Conservation (phyloP, 1,284 basidiomycete species). For the Uromyces viciae-fabae region DNA sequence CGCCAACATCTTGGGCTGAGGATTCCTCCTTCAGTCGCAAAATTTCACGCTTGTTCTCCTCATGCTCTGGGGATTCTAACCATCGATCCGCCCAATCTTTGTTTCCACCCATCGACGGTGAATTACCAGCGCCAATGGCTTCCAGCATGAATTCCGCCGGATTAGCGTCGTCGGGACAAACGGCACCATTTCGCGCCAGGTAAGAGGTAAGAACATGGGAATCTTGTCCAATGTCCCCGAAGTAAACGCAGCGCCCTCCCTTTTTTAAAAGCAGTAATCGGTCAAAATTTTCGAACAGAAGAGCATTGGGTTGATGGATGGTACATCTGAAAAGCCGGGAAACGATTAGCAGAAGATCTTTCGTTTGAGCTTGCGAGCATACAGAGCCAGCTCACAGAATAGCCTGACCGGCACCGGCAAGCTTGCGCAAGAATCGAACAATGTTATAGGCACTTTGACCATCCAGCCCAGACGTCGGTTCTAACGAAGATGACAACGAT, state of each 20-base stretch:
- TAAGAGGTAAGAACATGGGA: conserved; percentile 60
- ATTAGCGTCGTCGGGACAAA: conserved; percentile 60
- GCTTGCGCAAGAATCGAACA: conserved; percentile 69
- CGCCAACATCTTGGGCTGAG: conserved; percentile 54
- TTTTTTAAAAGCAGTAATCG: conserved; percentile 59
- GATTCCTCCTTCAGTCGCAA: conserved; percentile 56
- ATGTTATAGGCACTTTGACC: conserved; percentile 86
- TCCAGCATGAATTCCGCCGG: conserved; percentile 57
- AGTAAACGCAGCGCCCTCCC: conserved; percentile 60
- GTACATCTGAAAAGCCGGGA: conserved; percentile 60
- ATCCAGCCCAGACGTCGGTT: conserved; percentile 72
- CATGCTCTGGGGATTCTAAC: conserved; percentile 54
- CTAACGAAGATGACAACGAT: conserved; percentile 39
- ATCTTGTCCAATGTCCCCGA: conserved; percentile 61
- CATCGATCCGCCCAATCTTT: conserved; percentile 58
- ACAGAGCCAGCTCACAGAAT: conserved; percentile 53
- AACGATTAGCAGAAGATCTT: no score
- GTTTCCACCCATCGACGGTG: conserved; percentile 52
- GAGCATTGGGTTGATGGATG: conserved; percentile 63
- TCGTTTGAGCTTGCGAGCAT: conserved; percentile 60
- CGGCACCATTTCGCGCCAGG: conserved; percentile 60
- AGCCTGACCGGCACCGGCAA: conserved; percentile 81
- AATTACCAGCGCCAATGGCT: conserved; percentile 55
- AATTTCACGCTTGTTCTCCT: conserved; percentile 56
- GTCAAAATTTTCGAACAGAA: conserved; percentile 64